A percentile compares a stretch with the other conserved stretches of the same genome.
Evolutionary conservation across 2,329 filamentous ascomycete species (phyloP).

Genomic region (Chaetomium sp.): DNA sequence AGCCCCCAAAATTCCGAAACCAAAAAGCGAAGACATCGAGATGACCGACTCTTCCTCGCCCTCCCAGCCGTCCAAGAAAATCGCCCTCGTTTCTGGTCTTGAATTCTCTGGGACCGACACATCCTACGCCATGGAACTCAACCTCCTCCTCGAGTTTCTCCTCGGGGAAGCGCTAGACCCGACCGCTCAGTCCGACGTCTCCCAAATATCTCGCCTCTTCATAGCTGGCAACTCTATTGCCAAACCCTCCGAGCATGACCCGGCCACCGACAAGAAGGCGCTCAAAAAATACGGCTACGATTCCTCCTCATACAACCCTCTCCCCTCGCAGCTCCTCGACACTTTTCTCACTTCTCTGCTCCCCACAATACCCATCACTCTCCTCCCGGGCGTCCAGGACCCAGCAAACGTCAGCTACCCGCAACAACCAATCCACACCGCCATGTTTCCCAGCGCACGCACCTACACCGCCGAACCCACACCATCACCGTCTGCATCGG

Average conservation of each 20-base stretch:
- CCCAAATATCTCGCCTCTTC: conserved; percentile 74
- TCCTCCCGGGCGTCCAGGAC: conserved; percentile 78
- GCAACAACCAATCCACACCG: conserved; percentile 86
- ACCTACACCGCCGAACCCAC: conserved; percentile 43
- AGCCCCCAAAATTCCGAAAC: conserved; percentile 31
- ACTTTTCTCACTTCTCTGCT: conserved; percentile 73
- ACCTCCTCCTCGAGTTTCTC: conserved; percentile 78
- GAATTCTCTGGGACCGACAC: conserved; percentile 68
- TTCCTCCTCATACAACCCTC: conserved; percentile 75
- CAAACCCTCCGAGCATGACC: conserved; percentile 33
- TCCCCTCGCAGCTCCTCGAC: conserved; percentile 79
- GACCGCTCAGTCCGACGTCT: conserved; percentile 50
- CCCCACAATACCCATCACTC: conserved; percentile 78
- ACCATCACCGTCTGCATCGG: conserved; percentile 12
- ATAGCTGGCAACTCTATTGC: conserved; percentile 85
- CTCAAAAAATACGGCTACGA: conserved; percentile 94
- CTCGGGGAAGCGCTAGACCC: conserved; percentile 70
- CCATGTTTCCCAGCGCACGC: conserved; percentile 76
- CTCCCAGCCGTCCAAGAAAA: conserved; percentile 36
- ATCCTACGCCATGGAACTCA: conserved; percentile 66
- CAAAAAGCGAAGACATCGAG: conserved; percentile 44
- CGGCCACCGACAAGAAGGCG: conserved; percentile 37
- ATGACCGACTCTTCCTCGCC: conserved; percentile 43
- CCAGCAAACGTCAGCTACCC: conserved; percentile 85
- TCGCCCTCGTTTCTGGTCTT: conserved; percentile 85